Evolutionary conservation across 2,329 filamentous ascomycete genomes (phyloP), one percentile per base, ranked within the genome.

Genomic region (Phialemonium atrogriseum): DNA sequence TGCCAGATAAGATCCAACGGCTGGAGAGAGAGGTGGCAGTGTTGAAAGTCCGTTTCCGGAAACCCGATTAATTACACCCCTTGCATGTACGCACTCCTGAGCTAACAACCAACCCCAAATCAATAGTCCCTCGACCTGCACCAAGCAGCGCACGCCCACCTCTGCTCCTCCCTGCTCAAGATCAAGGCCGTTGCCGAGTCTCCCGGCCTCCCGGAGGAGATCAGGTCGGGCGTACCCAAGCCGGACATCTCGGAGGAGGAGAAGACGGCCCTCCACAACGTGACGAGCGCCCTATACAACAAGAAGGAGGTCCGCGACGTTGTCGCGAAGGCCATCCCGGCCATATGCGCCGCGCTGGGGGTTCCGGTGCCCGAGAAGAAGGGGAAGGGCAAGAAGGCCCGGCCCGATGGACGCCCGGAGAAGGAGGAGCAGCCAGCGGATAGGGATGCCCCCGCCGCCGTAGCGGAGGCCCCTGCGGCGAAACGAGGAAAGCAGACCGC

Each of bases 21-120:
- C 58, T 88, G 19, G 72, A 84, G 39, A 68, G 70, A 20, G 83
- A 77, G 47, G 49, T 75, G 26, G 51, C 59, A 0, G 66, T 74
- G 7, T 49, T 77, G 10, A 77, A 74, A 60, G 75, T 62, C 49
- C 55, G 56, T 37, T 6, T 4, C 4, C 11, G 7, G 5, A 8
- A 12, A 14, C 13, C 13, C 19, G 14, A 11, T 17, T 17, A 36
- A 29, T 11, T 30, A 14, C 33, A 34, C n/a, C 21, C 27, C 16
- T 12, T 13, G 20, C 22, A 7, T 10, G 11, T 13, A 2, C 8
- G 21, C 16, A 19, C 10, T 20, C 16, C n/a, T 20, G 9, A 5
- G 4, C 11, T 18, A 10, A 10, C 9, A 12, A 31, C 23, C 9
- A 13, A 14, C 5, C n/a, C 10, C 37, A 32, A 32, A 24, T n/a